phyloP scores from a whole-genome alignment of 257 asterid genomes.

The Nicotiana tabacum region DNA sequence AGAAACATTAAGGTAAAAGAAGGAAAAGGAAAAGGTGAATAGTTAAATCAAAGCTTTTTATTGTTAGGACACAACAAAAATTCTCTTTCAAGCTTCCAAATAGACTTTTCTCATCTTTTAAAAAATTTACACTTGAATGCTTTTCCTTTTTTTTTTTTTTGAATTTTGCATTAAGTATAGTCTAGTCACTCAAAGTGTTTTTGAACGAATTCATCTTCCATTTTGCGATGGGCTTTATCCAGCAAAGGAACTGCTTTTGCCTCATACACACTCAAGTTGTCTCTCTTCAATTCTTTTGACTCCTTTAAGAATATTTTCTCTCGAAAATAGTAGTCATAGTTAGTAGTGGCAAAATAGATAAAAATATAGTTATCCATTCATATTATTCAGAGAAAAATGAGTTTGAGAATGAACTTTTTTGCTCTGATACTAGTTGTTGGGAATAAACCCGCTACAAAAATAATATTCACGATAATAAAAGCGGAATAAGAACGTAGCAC shows the following conservation, averaged over 20 bases:
- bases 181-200: conserved; percentile 36
- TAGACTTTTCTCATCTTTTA: conserved; percentile 24
- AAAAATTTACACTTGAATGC: conserved; percentile 21
- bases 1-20: neutral
- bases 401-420: too few relatives aligned
- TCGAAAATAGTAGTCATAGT: neutral
- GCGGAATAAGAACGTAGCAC: too few relatives aligned
- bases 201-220: conserved; percentile 23
- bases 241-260: conserved; percentile 32
- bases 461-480: too few relatives aligned
- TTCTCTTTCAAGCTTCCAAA: conserved; percentile 32
- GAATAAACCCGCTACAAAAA: too few relatives aligned
- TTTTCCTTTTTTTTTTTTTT: conserved; percentile 8
- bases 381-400: too few relatives aligned
- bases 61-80: conserved; percentile 21
- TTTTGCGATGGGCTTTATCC: conserved; percentile 39
- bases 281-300: conserved; percentile 29
- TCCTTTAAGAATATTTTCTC: conserved; percentile 6
- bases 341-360: neutral
- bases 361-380: too few relatives aligned
- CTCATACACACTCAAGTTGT: conserved; percentile 36
- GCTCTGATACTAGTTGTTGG: too few relatives aligned
- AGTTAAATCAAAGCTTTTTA: conserved; percentile 15
- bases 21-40: neutral
- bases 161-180: conserved; percentile 19